A percentile compares a stretch with the other conserved stretches of the same genome.
These are phyloP conservation scores for Saccharomycopsis javanensis DNA, from an alignment of 805 yeast species.

Conservation along the genomic window DNA sequence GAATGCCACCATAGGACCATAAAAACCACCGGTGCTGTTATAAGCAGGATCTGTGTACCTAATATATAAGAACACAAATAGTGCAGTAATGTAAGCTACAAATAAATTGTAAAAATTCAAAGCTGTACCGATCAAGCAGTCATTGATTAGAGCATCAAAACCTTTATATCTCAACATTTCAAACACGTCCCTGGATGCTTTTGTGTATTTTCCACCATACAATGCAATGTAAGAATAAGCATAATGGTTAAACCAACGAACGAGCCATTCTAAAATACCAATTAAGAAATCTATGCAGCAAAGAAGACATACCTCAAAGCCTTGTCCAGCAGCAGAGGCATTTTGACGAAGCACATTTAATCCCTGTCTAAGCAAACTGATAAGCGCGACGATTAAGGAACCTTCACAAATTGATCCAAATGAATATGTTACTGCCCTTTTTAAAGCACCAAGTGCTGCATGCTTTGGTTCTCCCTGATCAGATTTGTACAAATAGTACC, in stretches of 20 bases:
- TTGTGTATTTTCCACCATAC: slow-evolving; percentile 70
- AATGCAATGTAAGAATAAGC: slow-evolving; percentile 82
- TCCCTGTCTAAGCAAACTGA: slow-evolving; percentile 55
- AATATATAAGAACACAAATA: slow-evolving; percentile 57
- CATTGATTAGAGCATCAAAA: slow-evolving; percentile 74
- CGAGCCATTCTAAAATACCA: slow-evolving; percentile 65
- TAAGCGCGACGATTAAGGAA: slow-evolving; percentile 57
- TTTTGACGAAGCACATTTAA: slow-evolving; percentile 43
- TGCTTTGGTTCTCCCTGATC: slow-evolving; percentile 70
- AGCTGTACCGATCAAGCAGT: slow-evolving; percentile 71
- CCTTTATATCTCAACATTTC: slow-evolving; percentile 70
- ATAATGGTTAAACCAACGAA: slow-evolving; percentile 79
- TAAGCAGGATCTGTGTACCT: slow-evolving; percentile 59
- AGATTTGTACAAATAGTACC: slow-evolving; percentile 75
- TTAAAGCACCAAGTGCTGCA: slow-evolving; percentile 76
- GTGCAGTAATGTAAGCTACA: slow-evolving; percentile 55
- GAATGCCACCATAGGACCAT: slow-evolving; percentile 69
- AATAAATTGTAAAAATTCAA: slow-evolving; percentile 67
- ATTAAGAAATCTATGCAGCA: slow-evolving; percentile 50
- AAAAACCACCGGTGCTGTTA: slow-evolving; percentile 47
- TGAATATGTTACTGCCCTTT: slow-evolving; percentile 72
- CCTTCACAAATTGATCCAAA: slow-evolving; percentile 90
- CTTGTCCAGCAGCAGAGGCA: slow-evolving; percentile 42
- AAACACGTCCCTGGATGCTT: slow-evolving; percentile 77
- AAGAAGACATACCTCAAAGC: slow-evolving; percentile 42